Evolutionary conservation across 352 stramenopile genomes (phyloP).

Genomic region (Pythium brachiatum): DNA sequence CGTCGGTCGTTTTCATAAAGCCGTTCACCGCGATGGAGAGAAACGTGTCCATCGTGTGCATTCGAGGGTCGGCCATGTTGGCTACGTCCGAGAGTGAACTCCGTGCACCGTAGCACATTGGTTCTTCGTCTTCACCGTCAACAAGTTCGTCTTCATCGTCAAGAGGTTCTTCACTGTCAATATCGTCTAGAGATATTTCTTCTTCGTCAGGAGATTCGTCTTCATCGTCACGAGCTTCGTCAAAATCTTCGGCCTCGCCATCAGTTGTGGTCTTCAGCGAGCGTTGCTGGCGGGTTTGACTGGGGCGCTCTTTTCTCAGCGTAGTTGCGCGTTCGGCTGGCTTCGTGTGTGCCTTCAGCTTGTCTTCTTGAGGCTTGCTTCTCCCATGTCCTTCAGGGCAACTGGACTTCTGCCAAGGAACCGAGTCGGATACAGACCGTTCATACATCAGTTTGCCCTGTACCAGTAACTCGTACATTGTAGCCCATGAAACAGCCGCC

Average conservation of each 20-base stretch:
- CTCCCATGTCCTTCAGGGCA: slow-evolving; percentile 31
- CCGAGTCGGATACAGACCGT: slow-evolving; percentile 33
- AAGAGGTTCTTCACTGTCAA: no score
- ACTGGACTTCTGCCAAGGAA: slow-evolving; percentile 30
- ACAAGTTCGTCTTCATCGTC: no score
- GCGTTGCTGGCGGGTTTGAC: slow-evolving; percentile 27
- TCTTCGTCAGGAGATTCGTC: no score
- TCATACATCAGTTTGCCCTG: slow-evolving; percentile 46
- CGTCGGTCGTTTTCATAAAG: slow-evolving; percentile 29
- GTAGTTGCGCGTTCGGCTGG: no score
- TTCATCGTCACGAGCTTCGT: no score
- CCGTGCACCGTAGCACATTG: slow-evolving; percentile 37
- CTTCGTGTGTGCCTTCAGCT: no score
- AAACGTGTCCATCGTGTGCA: slow-evolving; percentile 27
- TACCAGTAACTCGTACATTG: slow-evolving; percentile 38
- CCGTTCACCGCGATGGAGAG: slow-evolving; percentile 23
- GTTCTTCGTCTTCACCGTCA: no score
- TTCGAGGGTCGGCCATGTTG: slow-evolving; percentile 30
- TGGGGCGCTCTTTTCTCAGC: no score
- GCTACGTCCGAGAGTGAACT: slow-evolving; percentile 29
- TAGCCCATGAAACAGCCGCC: slow-evolving; percentile 25
- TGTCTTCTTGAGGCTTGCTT: background rate
- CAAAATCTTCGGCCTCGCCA: no score
- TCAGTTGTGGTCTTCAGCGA: no score
- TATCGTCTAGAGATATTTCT: no score